Evolutionary conservation across 805 yeast genomes (phyloP), one percentile per base, ranked within the genome.

Genomic region (Torulaspora maleeae): DNA sequence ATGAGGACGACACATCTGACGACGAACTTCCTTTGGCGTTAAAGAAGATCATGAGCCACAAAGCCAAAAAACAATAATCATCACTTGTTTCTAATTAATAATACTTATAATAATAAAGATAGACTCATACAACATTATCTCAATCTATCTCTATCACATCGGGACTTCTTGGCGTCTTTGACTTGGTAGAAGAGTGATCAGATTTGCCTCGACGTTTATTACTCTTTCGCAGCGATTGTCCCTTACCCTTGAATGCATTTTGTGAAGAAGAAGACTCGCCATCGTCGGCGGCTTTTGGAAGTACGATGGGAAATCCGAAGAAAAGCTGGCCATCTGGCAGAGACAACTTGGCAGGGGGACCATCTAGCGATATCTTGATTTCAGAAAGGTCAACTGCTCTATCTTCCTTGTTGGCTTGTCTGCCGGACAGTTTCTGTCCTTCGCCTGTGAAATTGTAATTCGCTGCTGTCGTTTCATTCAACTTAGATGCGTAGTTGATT

Each of bases 251-350:
- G 78, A 87, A 44, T 58, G 10, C 54, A 47, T 27, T 50, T 34
- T 36, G 25, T 13, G 55, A 55, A 0, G 55, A 53, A n/a, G 63
- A 58, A 7, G 51, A 58, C 6, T 64, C 70, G 1, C 51, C 54
- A 9, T 60, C 69, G 4, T 65, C 67, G 17, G 67, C 76, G 6
- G 58, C 69, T 20, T 64, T 69, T 20, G 74, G 75, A 3, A 77
- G 63, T 0, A 67, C 61, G 1, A 84, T 77, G 0, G 98, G 97
- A 62, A 82, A 93, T 0, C 99, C 99, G 63, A 93, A 90, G 60
- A 93, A 93, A 11, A 93, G 71, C 64, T 88, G 91, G 19, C 95
- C 95, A 32, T 77, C 83, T 0, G 96, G 95, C 34, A 93, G 69
- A 5, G 72, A 66, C 44, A 93, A 69, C 8, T 89, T 85, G 1